Evolutionary conservation across 179 eudicot species (phyloP).

Genomic region (Dionaea muscipula): DNA sequence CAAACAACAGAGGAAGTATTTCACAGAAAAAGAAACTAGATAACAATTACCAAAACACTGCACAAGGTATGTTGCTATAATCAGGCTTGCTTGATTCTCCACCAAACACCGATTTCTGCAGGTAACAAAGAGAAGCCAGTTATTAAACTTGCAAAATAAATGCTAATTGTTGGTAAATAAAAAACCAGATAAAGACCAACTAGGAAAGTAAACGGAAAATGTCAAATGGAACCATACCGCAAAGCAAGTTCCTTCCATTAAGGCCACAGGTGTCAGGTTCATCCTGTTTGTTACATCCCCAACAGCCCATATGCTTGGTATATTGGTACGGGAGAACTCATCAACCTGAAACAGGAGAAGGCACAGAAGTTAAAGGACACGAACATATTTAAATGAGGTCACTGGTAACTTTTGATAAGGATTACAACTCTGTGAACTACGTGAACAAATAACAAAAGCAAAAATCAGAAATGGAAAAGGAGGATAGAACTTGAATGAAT

Average conservation of each 20-base stretch:
- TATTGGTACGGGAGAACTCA: conserved; percentile 62
- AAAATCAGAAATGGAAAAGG: too few species aligned
- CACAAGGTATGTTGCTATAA: conserved; percentile 57
- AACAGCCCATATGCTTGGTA: conserved; percentile 93
- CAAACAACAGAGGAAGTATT: background rate
- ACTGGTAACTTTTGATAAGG: too few species aligned
- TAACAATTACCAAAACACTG: conserved; percentile 66
- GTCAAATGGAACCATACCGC: conserved; percentile 43
- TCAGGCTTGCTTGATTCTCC: conserved; percentile 62
- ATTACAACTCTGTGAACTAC: too few species aligned
- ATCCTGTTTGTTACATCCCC: conserved; percentile 91
- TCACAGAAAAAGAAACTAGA: background rate
- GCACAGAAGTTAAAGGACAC: too few species aligned
- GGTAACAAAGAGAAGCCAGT: conserved; percentile 6
- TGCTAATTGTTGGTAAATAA: background rate
- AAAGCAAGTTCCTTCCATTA: conserved; percentile 91
- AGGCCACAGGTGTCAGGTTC: conserved; percentile 98
- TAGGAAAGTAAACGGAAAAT: too few species aligned
- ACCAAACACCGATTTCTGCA: conserved; percentile 84
- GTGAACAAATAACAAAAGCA: too few species aligned
- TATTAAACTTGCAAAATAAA: background rate
- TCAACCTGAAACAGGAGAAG: conserved; percentile 47
- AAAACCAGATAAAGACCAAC: background rate
- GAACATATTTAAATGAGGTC: too few species aligned
- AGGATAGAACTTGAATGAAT: too few species aligned